Percentiles rank a stretch among this genome's conserved stretches.
Conservation (phyloP, 2,329 filamentous ascomycete species). For the Penicillium concentricum region DNA sequence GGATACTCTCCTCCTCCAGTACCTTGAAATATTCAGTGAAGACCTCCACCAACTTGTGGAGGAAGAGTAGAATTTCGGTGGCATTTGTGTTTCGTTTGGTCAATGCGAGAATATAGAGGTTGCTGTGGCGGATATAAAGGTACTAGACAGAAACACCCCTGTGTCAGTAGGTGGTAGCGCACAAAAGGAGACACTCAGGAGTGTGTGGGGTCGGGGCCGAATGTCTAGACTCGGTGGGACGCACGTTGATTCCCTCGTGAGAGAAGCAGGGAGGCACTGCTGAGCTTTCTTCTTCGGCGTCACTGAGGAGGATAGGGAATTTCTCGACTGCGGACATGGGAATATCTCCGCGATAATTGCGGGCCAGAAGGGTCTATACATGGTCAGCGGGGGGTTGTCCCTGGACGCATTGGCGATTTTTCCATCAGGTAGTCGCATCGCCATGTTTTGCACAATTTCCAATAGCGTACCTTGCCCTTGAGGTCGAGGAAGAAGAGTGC, state of each 20-base stretch:
- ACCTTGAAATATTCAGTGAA: constrained; percentile 99
- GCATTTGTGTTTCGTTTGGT: constrained; percentile 99
- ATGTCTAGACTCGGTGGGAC: constrained; percentile 35
- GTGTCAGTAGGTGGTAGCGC: constrained; percentile 15
- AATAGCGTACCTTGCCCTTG: constrained; percentile 85
- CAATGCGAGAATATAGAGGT: constrained; percentile 94
- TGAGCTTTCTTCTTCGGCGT: constrained; percentile 98
- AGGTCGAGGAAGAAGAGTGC: constrained; percentile 98
- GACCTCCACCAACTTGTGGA: constrained; percentile 97
- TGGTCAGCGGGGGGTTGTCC: constrained; percentile 20
- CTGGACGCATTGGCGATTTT: constrained; percentile 21
- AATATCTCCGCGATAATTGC: constrained; percentile 97
- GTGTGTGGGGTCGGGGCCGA: constrained; percentile 6
- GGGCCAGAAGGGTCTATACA: constrained; percentile 85
- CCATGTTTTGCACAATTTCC: not conserved
- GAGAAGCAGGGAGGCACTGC: constrained; percentile 97
- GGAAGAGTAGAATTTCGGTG: constrained; percentile 94
- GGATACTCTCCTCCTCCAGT: constrained; percentile 95
- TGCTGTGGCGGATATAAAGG: constrained; percentile 98
- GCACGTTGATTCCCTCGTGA: constrained; percentile 94
- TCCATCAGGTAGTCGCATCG: not conserved
- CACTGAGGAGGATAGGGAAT: constrained; percentile 91
- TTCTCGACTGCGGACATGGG: constrained; percentile 99
- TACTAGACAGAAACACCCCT: constrained; percentile 58
- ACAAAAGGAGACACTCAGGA: constrained; percentile 13